Base-by-base conservation (phyloP, 371 early-diverging fungal species). In the Mucor mucedo region DNA sequence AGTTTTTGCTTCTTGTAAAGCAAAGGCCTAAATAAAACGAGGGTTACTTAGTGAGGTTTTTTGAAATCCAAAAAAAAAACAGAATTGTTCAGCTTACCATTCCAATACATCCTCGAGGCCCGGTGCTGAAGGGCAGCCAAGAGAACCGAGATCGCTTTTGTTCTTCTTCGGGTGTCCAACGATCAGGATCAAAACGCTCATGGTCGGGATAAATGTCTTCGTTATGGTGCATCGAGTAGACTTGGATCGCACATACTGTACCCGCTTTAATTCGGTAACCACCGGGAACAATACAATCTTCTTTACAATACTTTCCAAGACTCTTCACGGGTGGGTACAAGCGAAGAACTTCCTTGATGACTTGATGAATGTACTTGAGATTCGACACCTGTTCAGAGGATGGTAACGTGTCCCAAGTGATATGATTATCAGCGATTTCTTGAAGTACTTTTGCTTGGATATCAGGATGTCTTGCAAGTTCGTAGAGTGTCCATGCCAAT, bases 71-170 rank as follows among this genome's bases (percentile, higher is more conserved):
- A 8, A 35, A 35, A 35, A 35, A 35, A 35, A 35, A 35, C 0
- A 47, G 5, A 21, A n/a, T 2, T 47, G 14, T 13, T 27, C 27
- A 49, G 9, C 49, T 21, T 49, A 71, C 77, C 68, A 75, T 74
- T 64, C 80, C 80, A 44, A 80, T 80, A 66, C 80, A 80, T 7
- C 72, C 65, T 30, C 80, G 69, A n/a, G 72, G 72, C 28, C 78
- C 82, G 29, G 69, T 77, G 21, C 75, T 75, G 50, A 86, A 86
- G 2, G 86, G 86, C 27, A 85, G 50, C 85, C 85, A 85, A 14
- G 83, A 67, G 56, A 71, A 82, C 2, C 74, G 65, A 16, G 76
- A 73, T 13, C 85, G 64, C 54, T 80, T 78, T 54, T 75, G 73
- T 53, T 84, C 80, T 58, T 79, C 79, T 48, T 83, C 84, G 10